Conservation (phyloP, 2,329 filamentous ascomycete genomes). For the Alternaria solani region DNA sequence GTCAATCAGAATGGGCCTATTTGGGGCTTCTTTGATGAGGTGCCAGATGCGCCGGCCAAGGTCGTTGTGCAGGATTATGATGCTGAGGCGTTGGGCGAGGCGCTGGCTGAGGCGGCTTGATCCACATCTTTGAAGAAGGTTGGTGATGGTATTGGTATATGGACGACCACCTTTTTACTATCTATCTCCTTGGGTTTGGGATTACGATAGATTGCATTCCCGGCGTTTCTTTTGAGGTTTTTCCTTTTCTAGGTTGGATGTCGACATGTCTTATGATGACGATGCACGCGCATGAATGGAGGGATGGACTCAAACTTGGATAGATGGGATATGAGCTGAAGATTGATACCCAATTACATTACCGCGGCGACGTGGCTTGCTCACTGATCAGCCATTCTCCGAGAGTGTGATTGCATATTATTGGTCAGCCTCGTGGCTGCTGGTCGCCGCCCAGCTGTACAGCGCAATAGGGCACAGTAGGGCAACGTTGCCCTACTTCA, state of each 20-base stretch:
- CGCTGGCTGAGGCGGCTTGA: constrained; percentile 27
- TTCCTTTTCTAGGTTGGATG: neutral
- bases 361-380: neutral
- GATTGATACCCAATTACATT: constrained; percentile 2
- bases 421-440: accelerated
- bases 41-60: constrained; percentile 44
- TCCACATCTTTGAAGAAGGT: neutral
- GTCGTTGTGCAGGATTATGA: constrained; percentile 49
- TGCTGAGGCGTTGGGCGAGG: constrained; percentile 49
- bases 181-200: neutral
- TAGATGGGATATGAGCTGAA: neutral
- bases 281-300: no score
- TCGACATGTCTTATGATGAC: neutral
- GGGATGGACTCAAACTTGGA: neutral
- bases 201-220: neutral
- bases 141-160: no score
- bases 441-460: no score
- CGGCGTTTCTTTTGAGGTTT: neutral
- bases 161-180: neutral
- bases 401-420: no score
- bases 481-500: no score
- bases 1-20: constrained; percentile 52
- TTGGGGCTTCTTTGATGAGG: constrained; percentile 50
- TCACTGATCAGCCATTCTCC: neutral
- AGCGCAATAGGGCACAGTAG: no score